phyloP scores from a whole-genome alignment of 495 filamentous ascomycete genomes.

The Acidomyces sp. region DNA sequence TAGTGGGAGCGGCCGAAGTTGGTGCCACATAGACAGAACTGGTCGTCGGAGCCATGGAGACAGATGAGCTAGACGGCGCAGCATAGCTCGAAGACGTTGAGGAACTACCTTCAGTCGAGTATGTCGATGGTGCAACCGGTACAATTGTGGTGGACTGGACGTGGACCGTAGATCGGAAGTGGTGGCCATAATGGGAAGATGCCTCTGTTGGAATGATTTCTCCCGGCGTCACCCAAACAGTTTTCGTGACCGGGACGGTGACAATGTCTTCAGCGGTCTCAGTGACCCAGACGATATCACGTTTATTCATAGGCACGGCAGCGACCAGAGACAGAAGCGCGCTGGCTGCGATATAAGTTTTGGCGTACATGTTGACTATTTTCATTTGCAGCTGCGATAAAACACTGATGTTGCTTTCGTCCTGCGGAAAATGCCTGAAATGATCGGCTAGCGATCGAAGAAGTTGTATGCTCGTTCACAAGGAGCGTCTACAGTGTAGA shows the following conservation, averaged over 20 bases:
- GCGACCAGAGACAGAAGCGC: conserved; percentile 22
- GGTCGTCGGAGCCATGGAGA: conserved; percentile 2
- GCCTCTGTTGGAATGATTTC: conserved; percentile 9
- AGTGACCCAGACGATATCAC: conserved; percentile 29
- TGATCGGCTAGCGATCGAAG: conserved; percentile 1
- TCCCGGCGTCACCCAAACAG: conserved; percentile 27
- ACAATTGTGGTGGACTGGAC: conserved; percentile 8
- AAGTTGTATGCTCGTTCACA: background rate
- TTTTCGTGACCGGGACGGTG: conserved; percentile 29
- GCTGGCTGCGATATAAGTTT: conserved; percentile 22
- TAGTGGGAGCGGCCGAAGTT: conserved; percentile 7
- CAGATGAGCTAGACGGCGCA: conserved; percentile 1
- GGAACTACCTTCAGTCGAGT: background rate
- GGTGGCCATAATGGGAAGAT: conserved; percentile 9
- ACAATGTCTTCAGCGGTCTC: conserved; percentile 24
- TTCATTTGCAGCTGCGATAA: too few relatives aligned
- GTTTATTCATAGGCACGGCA: conserved; percentile 30
- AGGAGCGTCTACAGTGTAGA: background rate
- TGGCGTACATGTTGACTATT: conserved; percentile 22
- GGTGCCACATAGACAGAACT: conserved; percentile 15
- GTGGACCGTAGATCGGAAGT: background rate
- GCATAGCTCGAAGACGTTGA: conserved; percentile 5
- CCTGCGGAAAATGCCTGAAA: background rate
- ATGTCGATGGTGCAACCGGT: conserved; percentile 1
- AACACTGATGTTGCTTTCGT: conserved; percentile 1